Base-by-base conservation (phyloP, 352 stramenopile genomes). In the Pythium volutum region DNA sequence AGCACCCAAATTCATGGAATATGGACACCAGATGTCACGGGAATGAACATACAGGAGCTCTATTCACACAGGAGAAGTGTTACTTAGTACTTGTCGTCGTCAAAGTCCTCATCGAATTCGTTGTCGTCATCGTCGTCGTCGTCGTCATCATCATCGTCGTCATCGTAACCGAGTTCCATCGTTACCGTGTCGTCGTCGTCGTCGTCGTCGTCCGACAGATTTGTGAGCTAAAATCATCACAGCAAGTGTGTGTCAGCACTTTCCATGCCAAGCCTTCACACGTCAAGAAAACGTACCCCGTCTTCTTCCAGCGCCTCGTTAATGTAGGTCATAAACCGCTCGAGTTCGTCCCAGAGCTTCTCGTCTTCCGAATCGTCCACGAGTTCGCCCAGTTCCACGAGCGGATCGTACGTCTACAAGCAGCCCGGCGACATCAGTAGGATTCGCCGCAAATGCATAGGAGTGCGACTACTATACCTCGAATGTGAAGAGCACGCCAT, bases 301-400 rank as follows among this genome's bases (percentile, higher is more conserved):
- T 88, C 78, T 33, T 70, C 69, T 42, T 72, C 71, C 31, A 88
- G 57, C 14, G 78, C 76, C 22, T 69, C 50, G 62, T 88, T 88
- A 38, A 88, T 67, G 55, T 84, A 88, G 36, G 66, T 38, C 74
- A 88, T 86, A 47, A 88, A 84, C n/a, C 43, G 63, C 43, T 78
- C 73, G 34, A 88, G 67, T 2, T 66, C 54, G 39, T 84, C 78
- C 25, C 74, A 70, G 9, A 62, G 10, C 12, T 55, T 51, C 41
- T 67, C 59, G 53, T 77, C 73, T 50, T 81, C 69, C 22, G 60
- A 61, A 36, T 75, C 62, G n/a, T 82, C 73, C 29, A 70, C 63
- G 10, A 86, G 46, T 45, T 84, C 65, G 20, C 70, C 74, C 8
- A 88, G 52, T 46, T 84, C 70, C 43, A 91, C 76, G 11, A 91